Conservation (phyloP, 2,329 filamentous ascomycete species). For the Sarocladium strictum region DNA sequence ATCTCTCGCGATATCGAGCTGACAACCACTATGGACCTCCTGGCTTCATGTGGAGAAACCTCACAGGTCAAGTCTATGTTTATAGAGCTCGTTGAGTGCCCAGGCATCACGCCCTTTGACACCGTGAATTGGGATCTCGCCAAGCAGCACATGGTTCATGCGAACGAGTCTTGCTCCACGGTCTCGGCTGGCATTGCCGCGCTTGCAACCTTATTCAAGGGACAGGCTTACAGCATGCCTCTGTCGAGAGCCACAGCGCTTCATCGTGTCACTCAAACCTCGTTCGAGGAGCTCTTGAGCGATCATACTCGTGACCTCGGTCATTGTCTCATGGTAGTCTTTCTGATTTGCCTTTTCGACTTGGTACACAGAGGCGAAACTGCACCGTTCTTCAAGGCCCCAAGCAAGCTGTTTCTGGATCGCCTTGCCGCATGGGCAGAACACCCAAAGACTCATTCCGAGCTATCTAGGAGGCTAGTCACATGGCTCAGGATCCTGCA, state of each 20-base stretch:
- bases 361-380: conserved; percentile 6
- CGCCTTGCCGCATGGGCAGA: conserved; percentile 1
- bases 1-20: neutral
- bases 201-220: conserved; percentile 8
- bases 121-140: conserved; percentile 8
- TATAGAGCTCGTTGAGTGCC: conserved; percentile 10
- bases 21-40: conserved; percentile 6
- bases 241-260: conserved; percentile 10
- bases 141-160: conserved; percentile 6
- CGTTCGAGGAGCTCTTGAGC: conserved; percentile 7
- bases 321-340: neutral
- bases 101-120: conserved; percentile 11
- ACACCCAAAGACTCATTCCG: neutral
- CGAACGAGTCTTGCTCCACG: neutral
- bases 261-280: conserved; percentile 3
- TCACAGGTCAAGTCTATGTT: conserved; percentile 10
- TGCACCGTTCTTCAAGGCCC: neutral
- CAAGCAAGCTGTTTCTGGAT: conserved; percentile 1
- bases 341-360: conserved; percentile 10
- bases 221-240: conserved; percentile 10
- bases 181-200: neutral
- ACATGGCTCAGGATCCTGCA: conserved; percentile 16
- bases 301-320: conserved; percentile 10
- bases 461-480: neutral
- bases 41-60: conserved; percentile 7